These are phyloP conservation scores for Leucocoprinus sp. DNA, from an alignment of 768 basidiomycete genomes.

Conservation along the genomic window DNA sequence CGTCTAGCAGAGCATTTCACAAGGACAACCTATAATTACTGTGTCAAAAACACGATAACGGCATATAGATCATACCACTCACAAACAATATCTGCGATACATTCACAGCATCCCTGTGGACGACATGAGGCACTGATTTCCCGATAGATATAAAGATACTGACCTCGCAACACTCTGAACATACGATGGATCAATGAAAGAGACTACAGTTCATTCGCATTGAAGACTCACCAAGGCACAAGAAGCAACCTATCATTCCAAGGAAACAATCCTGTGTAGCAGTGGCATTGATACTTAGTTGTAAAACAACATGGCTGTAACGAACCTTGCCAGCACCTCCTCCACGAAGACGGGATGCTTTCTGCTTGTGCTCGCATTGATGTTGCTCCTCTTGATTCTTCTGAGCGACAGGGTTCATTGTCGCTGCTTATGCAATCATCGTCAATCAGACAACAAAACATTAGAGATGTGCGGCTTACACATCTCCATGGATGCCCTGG, in stretches of 20 bases:
- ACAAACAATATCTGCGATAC: constrained; percentile 65
- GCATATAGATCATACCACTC: constrained; percentile 21
- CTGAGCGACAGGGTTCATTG: constrained; percentile 25
- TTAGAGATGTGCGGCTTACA: constrained; percentile 31
- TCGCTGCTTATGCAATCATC: constrained; percentile 24
- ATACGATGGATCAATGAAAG: neutral
- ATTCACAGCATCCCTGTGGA: constrained; percentile 60
- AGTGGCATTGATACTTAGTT: neutral
- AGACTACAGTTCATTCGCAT: neutral
- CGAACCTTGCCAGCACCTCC: constrained; percentile 65
- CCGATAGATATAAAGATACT: neutral
- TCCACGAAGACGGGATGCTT: constrained; percentile 56
- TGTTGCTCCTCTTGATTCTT: neutral
- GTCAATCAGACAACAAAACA: neutral
- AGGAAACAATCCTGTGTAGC: constrained; percentile 62
- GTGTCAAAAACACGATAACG: neutral
- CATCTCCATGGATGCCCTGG: constrained; percentile 54
- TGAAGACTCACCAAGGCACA: constrained; percentile 59
- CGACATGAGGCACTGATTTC: neutral
- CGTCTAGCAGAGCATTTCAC: constrained; percentile 63
- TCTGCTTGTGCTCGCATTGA: constrained; percentile 32
- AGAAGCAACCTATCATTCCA: constrained; percentile 52
- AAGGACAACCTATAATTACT: constrained; percentile 56
- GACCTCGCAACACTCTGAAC: neutral
- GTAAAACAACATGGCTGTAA: neutral